phyloP scores from a whole-genome alignment of 805 yeast species.

The Ascoidea tarda region DNA sequence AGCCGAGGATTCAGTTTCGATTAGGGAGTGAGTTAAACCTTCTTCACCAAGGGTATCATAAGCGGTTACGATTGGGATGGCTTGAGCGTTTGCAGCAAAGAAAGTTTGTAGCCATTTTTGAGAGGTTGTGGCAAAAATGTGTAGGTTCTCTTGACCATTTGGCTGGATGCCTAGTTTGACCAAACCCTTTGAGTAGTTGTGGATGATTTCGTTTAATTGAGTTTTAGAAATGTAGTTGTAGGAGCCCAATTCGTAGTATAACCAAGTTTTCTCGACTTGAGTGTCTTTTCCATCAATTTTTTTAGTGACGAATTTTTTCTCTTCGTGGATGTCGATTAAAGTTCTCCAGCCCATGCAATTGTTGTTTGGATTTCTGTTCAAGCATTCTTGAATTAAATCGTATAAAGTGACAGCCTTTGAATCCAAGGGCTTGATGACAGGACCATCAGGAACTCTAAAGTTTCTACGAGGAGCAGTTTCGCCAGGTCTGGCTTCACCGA shows the following conservation, averaged over 20 bases:
- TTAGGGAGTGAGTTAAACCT: conserved; percentile 76
- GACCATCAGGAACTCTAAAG: conserved; percentile 28
- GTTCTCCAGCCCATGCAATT: conserved; percentile 71
- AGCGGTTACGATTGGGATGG: conserved; percentile 85
- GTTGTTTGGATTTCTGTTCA: conserved; percentile 36
- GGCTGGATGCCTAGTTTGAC: conserved; percentile 60
- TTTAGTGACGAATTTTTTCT: conserved; percentile 61
- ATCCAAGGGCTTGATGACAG: conserved; percentile 48
- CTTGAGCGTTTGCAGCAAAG: conserved; percentile 63
- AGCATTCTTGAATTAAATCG: conserved; percentile 53
- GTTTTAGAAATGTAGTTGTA: conserved; percentile 54
- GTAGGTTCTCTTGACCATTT: conserved; percentile 44
- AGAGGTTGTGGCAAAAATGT: conserved; percentile 80
- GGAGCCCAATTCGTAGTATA: conserved; percentile 62
- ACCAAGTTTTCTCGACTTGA: conserved; percentile 77
- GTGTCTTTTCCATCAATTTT: conserved; percentile 61
- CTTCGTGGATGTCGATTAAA: conserved; percentile 57
- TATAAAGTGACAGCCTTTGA: conserved; percentile 53
- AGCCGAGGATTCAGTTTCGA: conserved; percentile 66
- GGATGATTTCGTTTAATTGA: conserved; percentile 35
- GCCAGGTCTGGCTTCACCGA: conserved; percentile 58
- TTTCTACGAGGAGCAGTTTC: conserved; percentile 79
- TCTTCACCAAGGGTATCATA: conserved; percentile 89
- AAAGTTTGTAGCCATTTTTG: conserved; percentile 84
- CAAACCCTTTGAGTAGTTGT: conserved; percentile 61